phyloP scores from a whole-genome alignment of 768 basidiomycete genomes.

The Naganishia vaughanmartiniae region DNA sequence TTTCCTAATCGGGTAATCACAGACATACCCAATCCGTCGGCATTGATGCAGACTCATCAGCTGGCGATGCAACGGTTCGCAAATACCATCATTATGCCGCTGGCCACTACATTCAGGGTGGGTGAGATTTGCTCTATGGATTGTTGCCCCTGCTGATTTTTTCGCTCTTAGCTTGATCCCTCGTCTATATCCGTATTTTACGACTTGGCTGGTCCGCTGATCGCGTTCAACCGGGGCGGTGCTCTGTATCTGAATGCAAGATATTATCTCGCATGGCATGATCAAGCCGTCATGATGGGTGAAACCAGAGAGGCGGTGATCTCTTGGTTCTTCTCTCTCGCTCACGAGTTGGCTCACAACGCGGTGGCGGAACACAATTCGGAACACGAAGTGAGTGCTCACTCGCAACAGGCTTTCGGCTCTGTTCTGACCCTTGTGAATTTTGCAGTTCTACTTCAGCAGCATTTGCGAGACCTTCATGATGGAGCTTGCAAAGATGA shows the following conservation, averaged over 20 bases:
- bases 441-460: conserved; percentile 30
- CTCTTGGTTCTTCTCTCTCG: conserved; percentile 88
- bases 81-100: conserved; percentile 61
- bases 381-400: conserved; percentile 30
- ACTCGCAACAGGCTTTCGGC: not conserved
- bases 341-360: conserved; percentile 86
- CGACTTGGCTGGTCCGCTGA: conserved; percentile 72
- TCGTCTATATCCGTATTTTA: conserved; percentile 80
- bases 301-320: conserved; percentile 65
- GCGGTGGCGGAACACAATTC: conserved; percentile 61
- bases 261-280: conserved; percentile 83
- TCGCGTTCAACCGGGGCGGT: conserved; percentile 89
- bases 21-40: conserved; percentile 61
- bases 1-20: conserved; percentile 13
- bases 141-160: not conserved
- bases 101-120: conserved; percentile 66
- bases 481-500: conserved; percentile 18
- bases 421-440: not conserved
- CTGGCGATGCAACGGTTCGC: conserved; percentile 67
- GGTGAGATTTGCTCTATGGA: conserved; percentile 16
- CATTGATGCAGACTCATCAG: conserved; percentile 6
- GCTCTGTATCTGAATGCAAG: conserved; percentile 80
- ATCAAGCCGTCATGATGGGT: conserved; percentile 63
- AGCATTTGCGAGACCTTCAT: conserved; percentile 28
- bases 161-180: conserved; percentile 58